Evolutionary conservation across 139 green algal species (phyloP).

Genomic region (Chlorella sp.): DNA sequence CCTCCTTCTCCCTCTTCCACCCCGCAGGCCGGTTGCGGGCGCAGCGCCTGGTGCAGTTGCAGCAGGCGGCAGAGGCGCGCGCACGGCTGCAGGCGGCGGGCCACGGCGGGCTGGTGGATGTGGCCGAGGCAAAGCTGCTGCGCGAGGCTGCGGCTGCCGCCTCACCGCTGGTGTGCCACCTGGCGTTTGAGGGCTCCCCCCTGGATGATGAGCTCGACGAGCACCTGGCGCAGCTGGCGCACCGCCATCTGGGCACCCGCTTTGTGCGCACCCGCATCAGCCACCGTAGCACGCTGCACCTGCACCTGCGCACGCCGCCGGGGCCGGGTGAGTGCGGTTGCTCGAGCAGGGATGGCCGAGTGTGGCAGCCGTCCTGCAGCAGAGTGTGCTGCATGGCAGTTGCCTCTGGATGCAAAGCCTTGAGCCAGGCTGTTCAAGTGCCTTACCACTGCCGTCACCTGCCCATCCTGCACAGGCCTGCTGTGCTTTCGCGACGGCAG

Average conservation of each 20-base stretch:
- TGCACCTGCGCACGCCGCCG: conserved; percentile 14
- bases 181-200: neutral
- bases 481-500: conserved; percentile 15
- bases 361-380: too few species aligned
- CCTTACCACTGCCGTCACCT: too few species aligned
- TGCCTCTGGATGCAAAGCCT: too few species aligned
- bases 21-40: neutral
- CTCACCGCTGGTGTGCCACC: conserved; percentile 8
- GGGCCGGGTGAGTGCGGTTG: conserved; percentile 6
- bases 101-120: neutral
- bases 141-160: neutral
- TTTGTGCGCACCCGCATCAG: conserved; percentile 12
- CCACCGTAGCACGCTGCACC: conserved; percentile 28
- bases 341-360: neutral
- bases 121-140: conserved; percentile 3
- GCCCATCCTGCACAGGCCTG: conserved; percentile 22
- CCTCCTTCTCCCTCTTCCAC: too few species aligned
- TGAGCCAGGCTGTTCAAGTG: too few species aligned
- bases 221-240: conserved; percentile 16
- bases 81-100: conserved; percentile 2
- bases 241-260: conserved; percentile 28
- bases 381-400: too few species aligned
- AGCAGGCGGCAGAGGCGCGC: neutral
- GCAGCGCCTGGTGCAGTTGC: conserved; percentile 15
- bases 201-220: conserved; percentile 27